Base-by-base conservation (phyloP, 176 grass and related monocot genomes). In the Elaeis guineensis region DNA sequence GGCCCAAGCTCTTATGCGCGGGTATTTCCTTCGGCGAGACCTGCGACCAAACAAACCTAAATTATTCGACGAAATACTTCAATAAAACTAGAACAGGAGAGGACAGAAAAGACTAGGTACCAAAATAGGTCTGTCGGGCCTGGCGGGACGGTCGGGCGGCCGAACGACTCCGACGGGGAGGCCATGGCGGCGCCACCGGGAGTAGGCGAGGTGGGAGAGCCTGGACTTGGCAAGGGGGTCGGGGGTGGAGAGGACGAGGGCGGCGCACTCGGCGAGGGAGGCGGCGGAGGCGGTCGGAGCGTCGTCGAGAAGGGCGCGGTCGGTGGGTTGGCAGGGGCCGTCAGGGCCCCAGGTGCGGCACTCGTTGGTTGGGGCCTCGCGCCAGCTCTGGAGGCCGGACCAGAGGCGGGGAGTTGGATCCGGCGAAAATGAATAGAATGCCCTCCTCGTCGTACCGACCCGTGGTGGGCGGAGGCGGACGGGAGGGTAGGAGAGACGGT, bases 161-260 rank as follows among this genome's bases (percentile, higher is more conserved):
- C 15, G 8, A 11, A 58, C 72, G 5, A 24, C 12, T 50, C 87
- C 92, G 4, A 88, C 75, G 6, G 80, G 80, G 50, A 90, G 54
- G 25, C 70, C 72, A 18, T 7, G 48, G 16, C 61, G 28, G 16
- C 49, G 69, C 83, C 83, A 96, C 50, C 57, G 75, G 28, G 65
- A 73, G 83, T 87, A 96, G 72, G 92, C 78, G 72, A 83, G 62
- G 64, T 96, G 86, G 16, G 86, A 90, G 61, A 90, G 75, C 26
- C 69, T 68, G 39, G 92, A 72, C 69, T 90, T 96, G 57, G 69
- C 9, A 17, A 85, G 51, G 21, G 91, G 91, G 18, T 90, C 86
- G 1, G 80, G 19, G n/a, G 86, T 87, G 70, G 80, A 90, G 19
- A 96, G 80, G 19, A 90, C 83, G 21, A 69, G 57, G 25, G 80